These are phyloP conservation scores for Peterozyma xylosa DNA, from an alignment of 805 yeast genomes.

Conservation along the genomic window DNA sequence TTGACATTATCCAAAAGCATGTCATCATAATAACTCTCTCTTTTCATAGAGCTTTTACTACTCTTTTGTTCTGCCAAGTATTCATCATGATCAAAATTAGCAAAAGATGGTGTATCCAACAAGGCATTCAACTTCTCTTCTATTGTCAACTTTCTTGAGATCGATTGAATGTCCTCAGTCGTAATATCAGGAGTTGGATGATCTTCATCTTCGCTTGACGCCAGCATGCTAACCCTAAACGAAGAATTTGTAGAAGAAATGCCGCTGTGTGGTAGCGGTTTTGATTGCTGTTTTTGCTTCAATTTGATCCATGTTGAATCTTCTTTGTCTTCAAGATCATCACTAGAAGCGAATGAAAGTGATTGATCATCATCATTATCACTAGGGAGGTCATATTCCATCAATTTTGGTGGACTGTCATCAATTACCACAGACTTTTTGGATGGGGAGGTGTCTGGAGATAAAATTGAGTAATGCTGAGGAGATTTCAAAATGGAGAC, in stretches of 20 bases:
- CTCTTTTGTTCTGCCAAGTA: constrained; percentile 16
- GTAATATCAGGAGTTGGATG: constrained; percentile 12
- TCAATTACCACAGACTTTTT: constrained; percentile 31
- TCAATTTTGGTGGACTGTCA: constrained; percentile 27
- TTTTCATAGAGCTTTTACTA: constrained; percentile 4
- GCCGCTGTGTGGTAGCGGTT: constrained; percentile 27
- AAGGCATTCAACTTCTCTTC: constrained; percentile 39
- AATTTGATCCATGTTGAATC: constrained; percentile 10
- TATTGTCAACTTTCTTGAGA: constrained; percentile 22
- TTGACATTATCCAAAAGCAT: constrained; percentile 15
- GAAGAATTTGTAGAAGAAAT: constrained; percentile 25
- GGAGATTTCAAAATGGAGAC: constrained; percentile 13
- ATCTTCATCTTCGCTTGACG: constrained; percentile 19
- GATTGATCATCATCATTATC: constrained; percentile 15
- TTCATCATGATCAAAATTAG: constrained; percentile 19
- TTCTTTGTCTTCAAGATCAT: constrained; percentile 8
- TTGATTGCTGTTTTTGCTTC: constrained; percentile 21
- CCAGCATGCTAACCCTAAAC: constrained; percentile 21
- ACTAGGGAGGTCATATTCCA: constrained; percentile 23
- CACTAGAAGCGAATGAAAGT: constrained; percentile 3
- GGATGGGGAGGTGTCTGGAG: constrained; percentile 22
- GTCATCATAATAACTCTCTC: constrained; percentile 14
- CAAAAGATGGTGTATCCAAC: constrained; percentile 19
- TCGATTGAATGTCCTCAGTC: constrained; percentile 17
- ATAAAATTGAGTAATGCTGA: not conserved